Percentiles rank a stretch among this genome's conserved stretches.
These are phyloP conservation scores for Tetracentron sinense DNA, from an alignment of 164 flowering plant species.

Conservation along the genomic window DNA sequence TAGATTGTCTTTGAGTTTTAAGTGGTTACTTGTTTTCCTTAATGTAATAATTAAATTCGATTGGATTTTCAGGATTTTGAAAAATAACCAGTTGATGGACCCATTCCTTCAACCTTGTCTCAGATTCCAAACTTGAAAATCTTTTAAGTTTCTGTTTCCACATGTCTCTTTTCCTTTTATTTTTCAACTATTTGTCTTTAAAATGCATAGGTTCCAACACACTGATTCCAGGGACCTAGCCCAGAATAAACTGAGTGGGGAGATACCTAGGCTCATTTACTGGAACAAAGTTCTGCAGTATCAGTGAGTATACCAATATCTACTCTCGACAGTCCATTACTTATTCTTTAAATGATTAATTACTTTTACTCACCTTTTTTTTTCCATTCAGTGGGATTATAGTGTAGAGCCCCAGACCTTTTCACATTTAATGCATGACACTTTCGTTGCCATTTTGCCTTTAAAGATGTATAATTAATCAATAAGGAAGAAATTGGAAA, in stretches of 20 bases:
- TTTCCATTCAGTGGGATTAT: neutral
- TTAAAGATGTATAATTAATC: too few species aligned
- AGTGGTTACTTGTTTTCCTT: neutral
- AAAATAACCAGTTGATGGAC: conserved; percentile 88
- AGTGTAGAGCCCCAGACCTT: too few species aligned
- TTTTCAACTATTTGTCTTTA: neutral
- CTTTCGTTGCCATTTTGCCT: too few species aligned
- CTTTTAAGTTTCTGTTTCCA: conserved; percentile 45
- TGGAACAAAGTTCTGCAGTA: conserved; percentile 97
- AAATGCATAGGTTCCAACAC: neutral
- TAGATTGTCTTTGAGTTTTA: neutral
- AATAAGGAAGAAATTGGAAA: too few species aligned
- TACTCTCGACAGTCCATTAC: neutral
- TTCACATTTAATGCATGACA: too few species aligned
- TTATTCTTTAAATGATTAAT: neutral
- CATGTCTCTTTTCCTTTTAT: neutral
- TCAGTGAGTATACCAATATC: conserved; percentile 48
- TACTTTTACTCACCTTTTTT: neutral
- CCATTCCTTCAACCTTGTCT: conserved; percentile 89
- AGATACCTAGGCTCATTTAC: conserved; percentile 90
- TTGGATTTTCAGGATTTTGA: conserved; percentile 41
- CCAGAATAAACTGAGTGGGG: conserved; percentile 77
- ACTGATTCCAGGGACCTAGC: conserved; percentile 70
- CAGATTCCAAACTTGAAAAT: conserved; percentile 94
- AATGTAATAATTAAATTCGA: neutral